phyloP scores from a whole-genome alignment of 2,329 filamentous ascomycete species.

The Ophiocordyceps camponoti-saundersi region DNA sequence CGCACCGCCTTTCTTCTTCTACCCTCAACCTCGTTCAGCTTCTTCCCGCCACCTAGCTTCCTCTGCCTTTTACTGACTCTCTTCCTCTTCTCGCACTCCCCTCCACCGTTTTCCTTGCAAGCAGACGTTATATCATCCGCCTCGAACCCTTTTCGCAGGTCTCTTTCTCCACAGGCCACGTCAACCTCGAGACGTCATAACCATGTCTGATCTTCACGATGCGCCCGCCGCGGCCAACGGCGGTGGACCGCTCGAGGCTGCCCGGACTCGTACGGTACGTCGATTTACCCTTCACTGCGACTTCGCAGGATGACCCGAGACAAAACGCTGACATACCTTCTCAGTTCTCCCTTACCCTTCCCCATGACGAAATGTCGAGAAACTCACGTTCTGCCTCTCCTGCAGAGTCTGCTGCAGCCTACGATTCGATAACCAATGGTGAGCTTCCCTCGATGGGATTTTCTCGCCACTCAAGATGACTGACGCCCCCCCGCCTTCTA shows the following conservation, averaged over 20 bases:
- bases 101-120: background rate
- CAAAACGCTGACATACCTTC: slow-evolving; percentile 3
- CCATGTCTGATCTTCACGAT: slow-evolving; percentile 15
- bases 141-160: background rate
- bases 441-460: background rate
- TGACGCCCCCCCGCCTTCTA: slow-evolving; percentile 9
- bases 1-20: background rate
- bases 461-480: background rate
- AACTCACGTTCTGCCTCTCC: background rate
- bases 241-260: slow-evolving; percentile 23
- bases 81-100: background rate
- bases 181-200: background rate
- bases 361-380: background rate
- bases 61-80: background rate
- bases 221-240: slow-evolving; percentile 23
- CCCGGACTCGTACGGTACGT: slow-evolving; percentile 38
- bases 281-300: background rate
- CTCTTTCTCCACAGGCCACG: background rate
- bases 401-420: slow-evolving; percentile 31
- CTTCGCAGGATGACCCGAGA: slow-evolving; percentile 1
- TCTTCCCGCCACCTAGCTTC: background rate
- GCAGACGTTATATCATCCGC: background rate
- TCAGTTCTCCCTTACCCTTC: slow-evolving; percentile 2
- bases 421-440: slow-evolving; percentile 30
- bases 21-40: background rate